Evolutionary conservation across 2,329 filamentous ascomycete genomes (phyloP), one percentile per base, ranked within the genome.

Genomic region (Dactylella cylindrospora): DNA sequence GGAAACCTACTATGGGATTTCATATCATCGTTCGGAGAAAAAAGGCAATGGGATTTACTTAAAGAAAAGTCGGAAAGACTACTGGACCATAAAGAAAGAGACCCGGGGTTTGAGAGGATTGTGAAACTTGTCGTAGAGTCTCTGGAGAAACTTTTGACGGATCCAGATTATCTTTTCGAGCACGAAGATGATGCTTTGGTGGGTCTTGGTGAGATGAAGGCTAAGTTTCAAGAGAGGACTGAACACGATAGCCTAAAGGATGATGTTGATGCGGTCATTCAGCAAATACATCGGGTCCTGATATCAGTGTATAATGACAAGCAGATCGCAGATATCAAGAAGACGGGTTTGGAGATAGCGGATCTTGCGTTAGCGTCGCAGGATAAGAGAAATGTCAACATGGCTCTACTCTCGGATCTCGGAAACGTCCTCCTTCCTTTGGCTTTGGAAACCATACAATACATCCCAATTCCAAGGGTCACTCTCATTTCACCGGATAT

Each of bases 381-480:
- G n/a, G 73, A 77, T 0, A 79, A 85, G 57, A 73, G 79, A 2
- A 79, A 82, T 46, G 78, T 82, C 15, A 91, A 90, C 70, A 75
- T 77, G 0, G 85, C 89, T 22, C 77, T 97, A 1, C 74, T 93
- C 3, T 78, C 82, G 2, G 91, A 97, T 70, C 76, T 82, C 2
- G 78, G 89, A 67, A 85, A 91, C 59, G 82, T 91, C 9, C 90
- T 96, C 70, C 77, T 93, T 3, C 91, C 91, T 0, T 75, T 89
- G 9, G 70, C 90, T 3, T 80, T 96, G 54, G 79, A 88, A 66
- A 81, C 82, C 2, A 78, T 97, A 25, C 90, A 96, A 71, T 90
- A 89, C 73, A 76, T 97, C 3, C 91, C 91, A 0, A 93, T 97
- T 46, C 90, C 90, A 0, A 84, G 91, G 3, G 74, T 96, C n/a